Evolutionary conservation across 2,329 filamentous ascomycete genomes (phyloP).

Genomic region (Teratosphaeria gauchensis): DNA sequence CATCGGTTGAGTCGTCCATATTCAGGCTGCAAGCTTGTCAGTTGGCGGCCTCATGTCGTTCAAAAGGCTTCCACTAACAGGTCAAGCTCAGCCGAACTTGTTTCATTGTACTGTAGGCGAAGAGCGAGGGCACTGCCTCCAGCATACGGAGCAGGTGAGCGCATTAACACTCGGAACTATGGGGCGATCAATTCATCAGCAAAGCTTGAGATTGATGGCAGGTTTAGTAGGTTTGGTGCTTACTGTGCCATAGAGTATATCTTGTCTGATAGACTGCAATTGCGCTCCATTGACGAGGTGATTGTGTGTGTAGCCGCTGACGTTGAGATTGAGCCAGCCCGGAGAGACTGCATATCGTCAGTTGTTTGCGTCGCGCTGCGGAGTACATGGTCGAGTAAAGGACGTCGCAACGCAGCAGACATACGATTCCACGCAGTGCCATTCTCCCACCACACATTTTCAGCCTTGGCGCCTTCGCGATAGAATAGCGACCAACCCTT

Average conservation of each 20-base stretch:
- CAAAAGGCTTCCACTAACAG: constrained; percentile 11
- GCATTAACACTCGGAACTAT: constrained; percentile 33
- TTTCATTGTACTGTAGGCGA: constrained; percentile 37
- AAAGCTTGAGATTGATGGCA: not conserved
- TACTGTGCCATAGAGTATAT: constrained; percentile 38
- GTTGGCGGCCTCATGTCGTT: not conserved
- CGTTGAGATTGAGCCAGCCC: constrained; percentile 26
- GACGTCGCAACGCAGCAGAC: not conserved
- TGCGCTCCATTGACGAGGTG: constrained; percentile 37
- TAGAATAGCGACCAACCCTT: constrained; percentile 39
- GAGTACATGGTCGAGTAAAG: not conserved
- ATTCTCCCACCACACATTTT: constrained; percentile 29
- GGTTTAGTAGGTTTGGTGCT: too few species aligned
- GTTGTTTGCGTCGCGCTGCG: not conserved
- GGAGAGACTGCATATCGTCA: not conserved
- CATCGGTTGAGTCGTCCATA: constrained; percentile 25
- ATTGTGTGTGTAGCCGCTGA: constrained; percentile 24
- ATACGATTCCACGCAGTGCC: constrained; percentile 6
- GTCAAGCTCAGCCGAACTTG: constrained; percentile 34
- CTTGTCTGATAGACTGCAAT: constrained; percentile 34
- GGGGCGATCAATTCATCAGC: not conserved
- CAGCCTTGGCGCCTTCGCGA: constrained; percentile 32
- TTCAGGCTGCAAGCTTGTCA: constrained; percentile 26
- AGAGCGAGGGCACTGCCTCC: constrained; percentile 38
- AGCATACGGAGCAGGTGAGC: constrained; percentile 27